Percentiles rank a stretch among this genome's conserved stretches.
phyloP scores from a whole-genome alignment of 768 basidiomycete species.

The Steccherinum ochraceum region DNA sequence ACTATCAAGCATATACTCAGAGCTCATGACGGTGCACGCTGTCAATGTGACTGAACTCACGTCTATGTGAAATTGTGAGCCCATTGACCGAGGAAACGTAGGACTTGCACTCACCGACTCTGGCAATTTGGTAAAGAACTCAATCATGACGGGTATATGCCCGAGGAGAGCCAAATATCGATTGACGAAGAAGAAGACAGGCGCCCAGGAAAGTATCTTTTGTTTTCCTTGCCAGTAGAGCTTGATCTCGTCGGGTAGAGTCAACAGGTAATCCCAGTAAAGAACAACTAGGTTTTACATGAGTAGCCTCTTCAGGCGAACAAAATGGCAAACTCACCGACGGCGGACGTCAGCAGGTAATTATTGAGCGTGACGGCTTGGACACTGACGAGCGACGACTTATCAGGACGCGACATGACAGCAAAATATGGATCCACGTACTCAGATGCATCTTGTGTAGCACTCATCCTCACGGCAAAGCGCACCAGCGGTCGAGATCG shows the following conservation, averaged over 20 bases:
- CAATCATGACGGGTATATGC: neutral
- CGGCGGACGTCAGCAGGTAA: too few species aligned
- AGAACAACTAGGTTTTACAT: too few species aligned
- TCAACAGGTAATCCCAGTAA: neutral
- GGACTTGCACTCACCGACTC: neutral
- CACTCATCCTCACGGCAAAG: too few species aligned
- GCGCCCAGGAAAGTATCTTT: neutral
- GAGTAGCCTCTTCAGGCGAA: too few species aligned
- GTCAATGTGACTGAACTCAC: neutral
- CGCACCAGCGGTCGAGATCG: too few species aligned
- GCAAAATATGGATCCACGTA: too few species aligned
- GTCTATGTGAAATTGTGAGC: neutral
- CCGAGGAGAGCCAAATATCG: neutral
- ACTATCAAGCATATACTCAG: neutral
- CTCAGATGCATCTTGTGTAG: too few species aligned
- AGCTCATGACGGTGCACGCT: neutral
- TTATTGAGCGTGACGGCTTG: too few species aligned
- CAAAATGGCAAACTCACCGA: too few species aligned
- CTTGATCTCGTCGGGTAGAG: neutral
- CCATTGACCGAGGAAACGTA: neutral
- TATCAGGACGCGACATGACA: too few species aligned
- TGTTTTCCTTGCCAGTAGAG: neutral
- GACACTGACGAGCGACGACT: too few species aligned
- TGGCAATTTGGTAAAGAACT: neutral
- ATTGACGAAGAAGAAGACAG: neutral